phyloP scores from a whole-genome alignment of 2,329 filamentous ascomycete species.

The Phyllosticta citriasiana region DNA sequence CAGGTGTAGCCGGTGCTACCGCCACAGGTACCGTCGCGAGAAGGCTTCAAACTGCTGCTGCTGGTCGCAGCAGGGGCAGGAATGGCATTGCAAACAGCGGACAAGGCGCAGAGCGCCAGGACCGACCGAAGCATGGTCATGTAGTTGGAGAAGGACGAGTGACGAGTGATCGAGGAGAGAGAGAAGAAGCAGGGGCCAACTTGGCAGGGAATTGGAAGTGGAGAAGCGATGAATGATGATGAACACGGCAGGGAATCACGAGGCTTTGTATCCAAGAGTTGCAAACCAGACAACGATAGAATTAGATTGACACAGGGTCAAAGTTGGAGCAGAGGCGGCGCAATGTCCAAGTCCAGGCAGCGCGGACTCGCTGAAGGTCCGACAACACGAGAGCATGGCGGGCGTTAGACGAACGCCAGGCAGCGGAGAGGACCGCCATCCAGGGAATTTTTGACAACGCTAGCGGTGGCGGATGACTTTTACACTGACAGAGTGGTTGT shows the following conservation, averaged over 20 bases:
- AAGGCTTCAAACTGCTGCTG: constrained; percentile 1
- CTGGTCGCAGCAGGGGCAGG: constrained; percentile 2
- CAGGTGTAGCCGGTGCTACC: constrained; percentile 12
- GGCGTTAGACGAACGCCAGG: not conserved
- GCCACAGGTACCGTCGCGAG: constrained; percentile 10
- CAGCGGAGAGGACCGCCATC: not conserved
- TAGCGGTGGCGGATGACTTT: not conserved
- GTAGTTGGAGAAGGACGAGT: not conserved
- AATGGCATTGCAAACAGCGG: not conserved
- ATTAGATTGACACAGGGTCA: not conserved
- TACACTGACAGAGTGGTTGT: not conserved
- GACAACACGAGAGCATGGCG: not conserved
- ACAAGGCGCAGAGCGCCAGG: constrained; percentile 1
- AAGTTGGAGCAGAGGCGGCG: not conserved
- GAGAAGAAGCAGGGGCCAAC: not conserved
- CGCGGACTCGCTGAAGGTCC: not conserved
- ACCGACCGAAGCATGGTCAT: constrained; percentile 6
- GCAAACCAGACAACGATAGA: not conserved
- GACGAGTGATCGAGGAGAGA: not conserved
- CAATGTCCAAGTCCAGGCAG: not conserved
- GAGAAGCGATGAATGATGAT: not conserved
- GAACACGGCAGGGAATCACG: not conserved
- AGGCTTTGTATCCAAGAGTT: not conserved
- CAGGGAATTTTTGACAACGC: not conserved
- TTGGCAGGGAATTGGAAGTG: not conserved